Evolutionary conservation across 2,329 filamentous ascomycete species (phyloP), one percentile per base, ranked within the genome.

Genomic region (Neofusicoccum laricinum): DNA sequence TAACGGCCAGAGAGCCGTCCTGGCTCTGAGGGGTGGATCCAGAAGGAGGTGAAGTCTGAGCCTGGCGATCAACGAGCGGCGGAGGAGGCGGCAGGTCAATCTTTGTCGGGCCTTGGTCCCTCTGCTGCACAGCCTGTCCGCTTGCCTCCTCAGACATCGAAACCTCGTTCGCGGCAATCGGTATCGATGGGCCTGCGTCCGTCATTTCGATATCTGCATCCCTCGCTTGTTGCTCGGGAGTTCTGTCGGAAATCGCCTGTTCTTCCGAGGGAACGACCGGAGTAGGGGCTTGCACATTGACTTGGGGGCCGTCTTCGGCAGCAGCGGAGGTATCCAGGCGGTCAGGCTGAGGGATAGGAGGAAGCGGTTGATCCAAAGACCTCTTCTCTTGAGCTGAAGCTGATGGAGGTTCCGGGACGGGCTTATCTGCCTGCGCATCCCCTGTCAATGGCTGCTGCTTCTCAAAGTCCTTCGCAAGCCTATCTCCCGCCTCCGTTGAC

Each of bases 121-220:
- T 63, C 38, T 72, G 69, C 43, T 71, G 69, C 46, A 70, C 59
- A 17, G 66, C 65, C 34, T 69, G 68, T 21, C 55, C 55, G 25
- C 32, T 51, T 3, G n/a, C 19, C 55, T 74, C 70, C 17, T 72
- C 75, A 41, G 79, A 75, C 55, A 80, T 74, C 14, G 78, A 74
- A 51, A 86, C 78, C 61, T 86, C 83, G 45, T 82, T 80, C 41
- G 77, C 71, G n/a, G 83, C 79, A 46, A 83, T 75, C 34, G 85
- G 83, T 46, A 83, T 71, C 38, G 77, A 73, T 32, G 80, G 75
- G 5, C 71, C 71, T 7, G 81, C 82, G 74, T 91, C 89, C 40
- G 83, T 82, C 86, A 92, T 91, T 63, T 88, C 83, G 63, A 89
- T 80, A 68, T 86, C 83, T 61, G 77, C 83, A 68, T 88, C 86